Evolutionary conservation across 2,329 filamentous ascomycete genomes (phyloP), one percentile per base, ranked within the genome.

Genomic region (Dactylellina haptotyla): DNA sequence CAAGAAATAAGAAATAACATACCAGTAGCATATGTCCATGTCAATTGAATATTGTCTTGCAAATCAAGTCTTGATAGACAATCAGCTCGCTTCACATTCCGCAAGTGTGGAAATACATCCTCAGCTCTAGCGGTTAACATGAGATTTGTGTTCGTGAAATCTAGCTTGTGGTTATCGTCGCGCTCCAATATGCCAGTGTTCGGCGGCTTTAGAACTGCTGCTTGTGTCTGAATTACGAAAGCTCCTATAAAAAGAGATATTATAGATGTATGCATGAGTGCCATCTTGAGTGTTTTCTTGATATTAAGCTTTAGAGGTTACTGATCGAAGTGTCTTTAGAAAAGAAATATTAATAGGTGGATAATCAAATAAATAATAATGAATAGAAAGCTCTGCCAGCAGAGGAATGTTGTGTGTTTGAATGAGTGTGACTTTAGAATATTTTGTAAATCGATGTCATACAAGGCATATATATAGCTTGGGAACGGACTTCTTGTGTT

Each of bases 41-140:
- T 74, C 48, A 79, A 54, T 18, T 76, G 59, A 9, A 76, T 73
- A 25, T 76, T 58, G 37, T 67, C 70, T 26, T 69, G 45, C 1
- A 75, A 76, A 12, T 77, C 69, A 3, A 79, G 64, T 45, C 71
- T 65, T 6, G 76, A 75, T 25, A 77, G 73, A 5, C 76, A 61
- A 2, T 75, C 64, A 6, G 25, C 50, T 41, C 62, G 41, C 30
- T 65, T 65, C 16, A 45, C 5, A 16, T 45, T 45, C 34, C 45
- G 53, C 50, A 65, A 30, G 4, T 57, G 26, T 30, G 62, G 62
- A 16, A 48, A 46, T n/a, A 65, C 25, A 8, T 65, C 37, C 23
- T 65, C 62, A 8, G 34, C 12, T 6, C 48, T 26, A 20, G 39
- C 30, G 34, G 62, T 50, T 20, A 37, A 8, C 43, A 65, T 46